Conservation (phyloP, 495 filamentous ascomycete species). For the Haplographium delicatum region DNA sequence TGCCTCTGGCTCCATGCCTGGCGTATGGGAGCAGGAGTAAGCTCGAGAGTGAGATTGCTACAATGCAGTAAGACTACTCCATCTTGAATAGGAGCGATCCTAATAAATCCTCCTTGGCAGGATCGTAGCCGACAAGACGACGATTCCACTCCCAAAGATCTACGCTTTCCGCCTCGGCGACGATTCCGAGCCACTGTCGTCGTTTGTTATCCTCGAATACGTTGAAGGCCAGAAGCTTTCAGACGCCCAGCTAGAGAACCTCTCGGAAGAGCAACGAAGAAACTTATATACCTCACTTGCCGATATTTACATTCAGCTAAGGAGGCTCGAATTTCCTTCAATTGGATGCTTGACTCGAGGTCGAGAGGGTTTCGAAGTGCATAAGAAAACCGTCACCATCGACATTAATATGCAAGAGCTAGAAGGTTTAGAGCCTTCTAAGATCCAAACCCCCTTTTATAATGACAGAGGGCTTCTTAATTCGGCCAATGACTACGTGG, state of each 20-base stretch:
- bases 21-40: conserved; percentile 16
- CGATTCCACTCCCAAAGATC: conserved; percentile 25
- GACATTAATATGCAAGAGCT: conserved; percentile 28
- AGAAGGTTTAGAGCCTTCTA: conserved; percentile 19
- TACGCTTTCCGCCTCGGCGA: conserved; percentile 20
- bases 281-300: conserved; percentile 21
- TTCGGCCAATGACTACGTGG: conserved; percentile 22
- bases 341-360: conserved; percentile 20
- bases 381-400: conserved; percentile 18
- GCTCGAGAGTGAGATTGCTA: conserved; percentile 28
- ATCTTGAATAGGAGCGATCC: conserved; percentile 1
- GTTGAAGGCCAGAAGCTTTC: conserved; percentile 22
- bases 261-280: conserved; percentile 18
- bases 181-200: conserved; percentile 14
- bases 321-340: conserved; percentile 27
- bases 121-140: conserved; percentile 24
- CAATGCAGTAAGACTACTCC: conserved; percentile 23
- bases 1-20: conserved; percentile 26
- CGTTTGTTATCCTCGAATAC: conserved; percentile 29
- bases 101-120: conserved; percentile 11
- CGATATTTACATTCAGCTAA: conserved; percentile 26
- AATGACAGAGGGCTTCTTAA: conserved; percentile 7
- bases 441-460: conserved; percentile 15
- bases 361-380: conserved; percentile 19
- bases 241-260: conserved; percentile 6